Evolutionary conservation across 257 asterid species (phyloP).

Genomic region (Voacanga thouarsii): DNA sequence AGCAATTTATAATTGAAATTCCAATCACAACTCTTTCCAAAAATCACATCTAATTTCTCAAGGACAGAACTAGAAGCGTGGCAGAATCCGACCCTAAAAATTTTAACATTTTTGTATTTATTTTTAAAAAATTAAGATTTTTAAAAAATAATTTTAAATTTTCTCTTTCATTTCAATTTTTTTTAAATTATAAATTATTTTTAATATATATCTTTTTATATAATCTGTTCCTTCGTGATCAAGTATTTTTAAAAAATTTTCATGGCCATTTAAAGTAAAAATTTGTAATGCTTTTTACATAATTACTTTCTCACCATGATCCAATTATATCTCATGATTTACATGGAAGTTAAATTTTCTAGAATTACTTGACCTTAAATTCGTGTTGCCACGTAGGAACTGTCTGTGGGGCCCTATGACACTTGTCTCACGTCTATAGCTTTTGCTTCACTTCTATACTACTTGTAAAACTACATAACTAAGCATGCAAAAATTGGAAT

Average conservation of each 20-base stretch:
- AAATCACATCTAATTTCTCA: neutral
- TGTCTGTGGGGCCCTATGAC: conserved; percentile 19
- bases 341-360: conserved; percentile 1
- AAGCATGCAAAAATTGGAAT: neutral
- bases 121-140: too few species aligned
- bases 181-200: too few species aligned
- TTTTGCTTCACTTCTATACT: conserved; percentile 37
- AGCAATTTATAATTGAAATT: conserved; percentile 14
- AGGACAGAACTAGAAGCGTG: too few species aligned
- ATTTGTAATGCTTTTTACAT: neutral
- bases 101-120: too few species aligned
- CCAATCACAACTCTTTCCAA: neutral
- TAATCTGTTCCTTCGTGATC: too few species aligned
- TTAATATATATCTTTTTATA: too few species aligned
- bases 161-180: too few species aligned
- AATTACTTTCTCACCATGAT: conserved; percentile 4
- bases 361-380: conserved; percentile 4
- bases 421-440: conserved; percentile 20
- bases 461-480: neutral
- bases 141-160: too few species aligned
- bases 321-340: conserved; percentile 28
- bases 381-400: conserved; percentile 22
- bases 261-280: conserved; percentile 2
- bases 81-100: too few species aligned
- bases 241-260: neutral